Conservation (phyloP, 2,329 filamentous ascomycete species). For the Didymella pomorum region DNA sequence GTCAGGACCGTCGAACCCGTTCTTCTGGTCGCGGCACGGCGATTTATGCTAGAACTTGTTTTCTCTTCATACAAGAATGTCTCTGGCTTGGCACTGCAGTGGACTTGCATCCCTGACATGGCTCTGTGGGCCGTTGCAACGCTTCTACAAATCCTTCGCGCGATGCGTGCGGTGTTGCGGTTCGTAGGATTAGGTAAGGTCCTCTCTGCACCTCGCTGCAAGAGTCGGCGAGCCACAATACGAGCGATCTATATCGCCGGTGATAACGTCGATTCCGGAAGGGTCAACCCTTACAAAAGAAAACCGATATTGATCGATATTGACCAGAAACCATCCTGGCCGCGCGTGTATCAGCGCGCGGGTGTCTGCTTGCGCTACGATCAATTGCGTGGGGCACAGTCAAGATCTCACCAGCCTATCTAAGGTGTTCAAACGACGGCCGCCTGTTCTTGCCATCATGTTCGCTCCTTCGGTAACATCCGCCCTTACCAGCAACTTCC, state of each 20-base stretch:
- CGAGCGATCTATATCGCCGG: constrained; percentile 4
- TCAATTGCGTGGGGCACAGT: not conserved
- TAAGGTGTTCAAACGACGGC: not conserved
- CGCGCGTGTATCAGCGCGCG: not conserved
- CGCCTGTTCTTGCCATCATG: constrained; percentile 9
- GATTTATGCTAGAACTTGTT: constrained; percentile 15
- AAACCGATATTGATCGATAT: not conserved
- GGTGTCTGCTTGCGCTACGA: constrained; percentile 4
- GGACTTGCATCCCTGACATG: constrained; percentile 5
- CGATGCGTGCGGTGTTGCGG: constrained; percentile 1
- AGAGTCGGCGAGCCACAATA: constrained; percentile 6
- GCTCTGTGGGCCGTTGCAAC: constrained; percentile 13
- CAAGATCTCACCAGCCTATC: not conserved
- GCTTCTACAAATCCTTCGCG: constrained; percentile 15
- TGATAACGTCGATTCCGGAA: constrained; percentile 1
- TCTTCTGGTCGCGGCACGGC: constrained; percentile 18
- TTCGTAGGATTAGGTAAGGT: constrained; percentile 7
- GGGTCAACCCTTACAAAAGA: constrained; percentile 3
- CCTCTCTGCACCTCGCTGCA: constrained; percentile 4
- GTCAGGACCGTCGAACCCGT: constrained; percentile 13
- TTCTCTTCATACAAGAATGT: constrained; percentile 9
- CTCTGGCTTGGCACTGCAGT: constrained; percentile 5
- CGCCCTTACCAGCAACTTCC: constrained; percentile 3
- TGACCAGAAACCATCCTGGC: not conserved
- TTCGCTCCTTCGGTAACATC: constrained; percentile 8